Evolutionary conservation across 2,329 filamentous ascomycete genomes (phyloP), one percentile per base, ranked within the genome.

Genomic region (Colletotrichum shisoi): DNA sequence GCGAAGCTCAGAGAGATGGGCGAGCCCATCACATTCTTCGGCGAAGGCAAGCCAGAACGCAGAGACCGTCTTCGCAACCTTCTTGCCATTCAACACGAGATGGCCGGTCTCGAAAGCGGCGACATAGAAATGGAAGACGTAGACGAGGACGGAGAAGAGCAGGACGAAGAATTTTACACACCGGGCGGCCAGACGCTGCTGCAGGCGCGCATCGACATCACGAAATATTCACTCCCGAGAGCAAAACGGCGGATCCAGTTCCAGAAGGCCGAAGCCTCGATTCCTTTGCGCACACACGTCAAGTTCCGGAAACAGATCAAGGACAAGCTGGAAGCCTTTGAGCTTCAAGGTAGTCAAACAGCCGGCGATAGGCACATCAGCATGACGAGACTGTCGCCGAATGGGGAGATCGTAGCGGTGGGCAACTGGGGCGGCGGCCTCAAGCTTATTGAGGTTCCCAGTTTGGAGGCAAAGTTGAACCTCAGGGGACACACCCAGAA

Each of bases 81-180:
- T 34, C 82, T 99, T 71, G 89, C 89, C 2, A 87, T 90, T 58
- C 86, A 93, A 70, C 85, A 87, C 1, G 91, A 94, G 75, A 85
- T 86, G 70, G 81, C 81, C 17, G 83, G 80, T 24, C 77, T 82
- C 45, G 81, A 87, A 69, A 82, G 79, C 1, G 88, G 85, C 59
- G 89, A 89, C 71, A 82, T 84, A 67, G 82, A 78, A 51, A 88
- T 89, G 85, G 85, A 84, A 49, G 89, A 92, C 73, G 85, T 77
- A 9, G 75, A 77, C 65, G 75, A 75, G 59, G 79, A 77, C 19
- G 87, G 87, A 2, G 87, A 87, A 4, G 87, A 88, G 19, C 88
- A 90, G 72, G 91, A 96, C 71, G 93, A 98, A 74, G 95, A 99
- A 73, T 99, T 97, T 78, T 99, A 97, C 77, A 97, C 94, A 0